Base-by-base conservation (phyloP, 345 rosid genomes). In the Brassica nigra region DNA sequence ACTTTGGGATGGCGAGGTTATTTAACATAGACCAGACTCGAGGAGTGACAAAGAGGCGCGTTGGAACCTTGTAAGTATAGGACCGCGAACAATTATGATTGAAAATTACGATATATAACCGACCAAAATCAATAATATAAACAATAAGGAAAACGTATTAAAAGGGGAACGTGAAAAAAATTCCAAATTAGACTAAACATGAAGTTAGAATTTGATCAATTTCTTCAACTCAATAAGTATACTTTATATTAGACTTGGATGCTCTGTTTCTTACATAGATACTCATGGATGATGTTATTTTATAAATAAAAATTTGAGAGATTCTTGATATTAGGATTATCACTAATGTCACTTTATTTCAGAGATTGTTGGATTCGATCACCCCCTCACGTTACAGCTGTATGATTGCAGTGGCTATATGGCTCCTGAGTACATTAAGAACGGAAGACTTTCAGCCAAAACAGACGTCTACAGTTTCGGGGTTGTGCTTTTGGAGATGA, bases 401-500 rank as follows among this genome's bases (percentile, higher is more conserved):
- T 23, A 49, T 70, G 28, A 36, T 23, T 55, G 16, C 72, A 87
- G 89, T 30, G 89, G 92, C 0, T 87, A 86, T 66, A 89, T 87
- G 88, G 89, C 87, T 68, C 89, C 86, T 1, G 90, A 87, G 70
- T 87, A 86, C 37, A 61, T 66, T 8, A 82, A n/a, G 62, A 74
- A 64, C 0, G 86, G 84, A 23, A 64, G 54, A n/a, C 68, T 89
- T 69, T 89, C 90, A 42, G 79, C 66, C 12, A 89, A 83, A 54
- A 86, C 83, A 7, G 84, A 87, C 44, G 85, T 86, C 27, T 87
- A 82, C 68, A 84, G 89, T 85, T 87, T 83, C 0, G 86, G 90
- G 1, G 78, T 87, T 14, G 69, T 87, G 66, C 77, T 87, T 57
- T 58, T 89, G 30, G 87, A 89, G 73, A 76, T 85, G 33, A 73